Evolutionary conservation across 352 stramenopile genomes (phyloP).

Genomic region (Globisporangium irregulare): DNA sequence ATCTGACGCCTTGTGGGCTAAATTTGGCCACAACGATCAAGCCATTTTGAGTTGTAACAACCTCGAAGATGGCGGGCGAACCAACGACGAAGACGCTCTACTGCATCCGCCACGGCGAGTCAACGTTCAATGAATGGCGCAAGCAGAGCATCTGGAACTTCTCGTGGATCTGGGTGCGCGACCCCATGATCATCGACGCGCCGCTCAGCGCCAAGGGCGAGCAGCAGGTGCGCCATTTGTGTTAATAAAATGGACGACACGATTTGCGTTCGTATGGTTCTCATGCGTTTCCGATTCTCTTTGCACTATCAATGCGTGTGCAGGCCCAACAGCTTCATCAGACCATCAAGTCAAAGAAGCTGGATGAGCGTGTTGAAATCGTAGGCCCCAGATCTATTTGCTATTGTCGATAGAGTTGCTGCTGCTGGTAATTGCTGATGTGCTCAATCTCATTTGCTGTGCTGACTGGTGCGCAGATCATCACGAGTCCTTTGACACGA

Average conservation of each 20-base stretch:
- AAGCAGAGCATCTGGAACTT: conserved; percentile 76
- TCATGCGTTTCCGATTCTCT: background rate
- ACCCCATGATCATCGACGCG: conserved; percentile 84
- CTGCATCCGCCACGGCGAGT: conserved; percentile 86
- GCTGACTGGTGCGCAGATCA: conserved; percentile 40
- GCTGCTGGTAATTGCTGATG: conserved; percentile 2
- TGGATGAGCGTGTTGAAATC: conserved; percentile 70
- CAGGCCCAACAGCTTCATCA: conserved; percentile 47
- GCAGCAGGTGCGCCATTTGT: conserved; percentile 40
- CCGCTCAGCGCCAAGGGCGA: conserved; percentile 70
- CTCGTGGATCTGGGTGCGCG: conserved; percentile 80
- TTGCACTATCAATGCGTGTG: background rate
- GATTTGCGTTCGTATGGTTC: background rate
- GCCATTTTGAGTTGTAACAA: background rate
- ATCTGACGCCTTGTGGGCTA: background rate
- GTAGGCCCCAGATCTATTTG: conserved; percentile 23
- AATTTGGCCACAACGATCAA: background rate
- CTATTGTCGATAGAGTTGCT: background rate
- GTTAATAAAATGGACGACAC: background rate
- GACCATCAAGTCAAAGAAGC: conserved; percentile 26
- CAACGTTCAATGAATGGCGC: conserved; percentile 87
- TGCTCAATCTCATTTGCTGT: background rate
- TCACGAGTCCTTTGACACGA: conserved; percentile 80
- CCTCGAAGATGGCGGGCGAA: background rate
- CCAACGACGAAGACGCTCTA: conserved; percentile 63